Percentiles rank a stretch among this genome's conserved stretches.
Conservation (phyloP, 2,329 filamentous ascomycete species). For the Aspergillus chevalieri region DNA sequence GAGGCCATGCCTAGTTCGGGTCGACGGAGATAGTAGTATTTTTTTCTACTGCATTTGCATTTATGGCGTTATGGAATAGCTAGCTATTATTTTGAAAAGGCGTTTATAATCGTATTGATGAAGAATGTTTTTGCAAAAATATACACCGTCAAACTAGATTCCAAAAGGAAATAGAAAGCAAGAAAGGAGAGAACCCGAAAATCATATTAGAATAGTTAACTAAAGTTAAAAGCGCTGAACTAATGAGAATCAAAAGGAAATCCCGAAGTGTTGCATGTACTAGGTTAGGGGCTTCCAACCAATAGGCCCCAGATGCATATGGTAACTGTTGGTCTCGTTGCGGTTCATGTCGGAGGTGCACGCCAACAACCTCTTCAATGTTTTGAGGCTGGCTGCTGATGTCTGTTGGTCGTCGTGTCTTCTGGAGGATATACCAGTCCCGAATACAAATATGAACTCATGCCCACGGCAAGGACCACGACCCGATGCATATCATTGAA, state of each 20-base stretch:
- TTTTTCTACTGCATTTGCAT: too few species aligned
- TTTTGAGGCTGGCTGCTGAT: not conserved
- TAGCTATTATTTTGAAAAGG: too few species aligned
- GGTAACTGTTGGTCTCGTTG: not conserved
- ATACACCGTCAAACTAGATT: too few species aligned
- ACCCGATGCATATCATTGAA: not conserved
- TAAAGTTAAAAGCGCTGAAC: not conserved
- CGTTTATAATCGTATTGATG: too few species aligned
- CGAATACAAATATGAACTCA: not conserved
- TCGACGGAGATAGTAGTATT: slow-evolving; percentile 19
- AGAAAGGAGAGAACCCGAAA: not conserved
- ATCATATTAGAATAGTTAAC: not conserved
- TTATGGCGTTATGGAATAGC: too few species aligned
- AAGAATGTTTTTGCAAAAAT: too few species aligned
- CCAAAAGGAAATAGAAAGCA: too few species aligned
- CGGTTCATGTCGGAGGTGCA: not conserved
- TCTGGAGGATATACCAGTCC: not conserved
- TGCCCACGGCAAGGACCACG: not conserved
- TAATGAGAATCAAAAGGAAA: not conserved
- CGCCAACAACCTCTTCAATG: not conserved
- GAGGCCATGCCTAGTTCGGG: slow-evolving; percentile 30
- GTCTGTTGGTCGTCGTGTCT: not conserved
- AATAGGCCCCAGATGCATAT: not conserved
- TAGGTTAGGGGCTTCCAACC: not conserved
- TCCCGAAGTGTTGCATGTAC: not conserved